A percentile compares a stretch with the other conserved stretches of the same genome.
Evolutionary conservation across 148 eudicot genomes (phyloP).

Genomic region (Limonium bicolor): DNA sequence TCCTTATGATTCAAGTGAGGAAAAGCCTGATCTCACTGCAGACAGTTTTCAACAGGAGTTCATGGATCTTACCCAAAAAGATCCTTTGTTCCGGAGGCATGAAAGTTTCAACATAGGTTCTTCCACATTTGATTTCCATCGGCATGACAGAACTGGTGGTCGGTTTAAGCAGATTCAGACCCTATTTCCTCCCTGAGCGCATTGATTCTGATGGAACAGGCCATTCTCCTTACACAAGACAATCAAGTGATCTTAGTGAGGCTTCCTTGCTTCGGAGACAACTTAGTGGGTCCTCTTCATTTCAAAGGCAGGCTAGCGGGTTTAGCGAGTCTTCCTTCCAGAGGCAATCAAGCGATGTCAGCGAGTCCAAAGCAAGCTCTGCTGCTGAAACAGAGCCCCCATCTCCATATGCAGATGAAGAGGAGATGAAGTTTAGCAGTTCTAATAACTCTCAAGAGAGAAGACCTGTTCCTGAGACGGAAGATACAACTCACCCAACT

Average conservation of each 20-base stretch:
- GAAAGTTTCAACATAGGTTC: constrained; percentile 55
- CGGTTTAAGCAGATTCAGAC: constrained; percentile 33
- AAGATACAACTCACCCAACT: constrained; percentile 11
- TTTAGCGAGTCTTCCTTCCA: constrained; percentile 26
- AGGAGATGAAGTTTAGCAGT: constrained; percentile 11
- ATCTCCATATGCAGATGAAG: constrained; percentile 9
- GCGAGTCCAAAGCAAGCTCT: constrained; percentile 33
- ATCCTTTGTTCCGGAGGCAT: constrained; percentile 44
- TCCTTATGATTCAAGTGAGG: constrained; percentile 77
- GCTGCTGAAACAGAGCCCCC: constrained; percentile 12
- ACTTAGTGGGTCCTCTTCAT: constrained; percentile 13
- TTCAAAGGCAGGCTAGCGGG: constrained; percentile 21
- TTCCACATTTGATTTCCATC: constrained; percentile 31
- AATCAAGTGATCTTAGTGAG: constrained; percentile 29
- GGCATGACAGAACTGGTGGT: constrained; percentile 13
- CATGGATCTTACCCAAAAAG: constrained; percentile 25
- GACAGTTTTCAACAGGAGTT: constrained; percentile 57
- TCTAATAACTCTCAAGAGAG: constrained; percentile 12
- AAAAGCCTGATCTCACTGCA: constrained; percentile 55
- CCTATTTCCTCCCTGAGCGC: constrained; percentile 58
- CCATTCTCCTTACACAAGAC: constrained; percentile 23
- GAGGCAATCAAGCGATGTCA: constrained; percentile 23
- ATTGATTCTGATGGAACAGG: constrained; percentile 29
- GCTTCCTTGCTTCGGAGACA: constrained; percentile 20
- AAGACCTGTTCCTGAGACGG: constrained; percentile 9